phyloP scores from a whole-genome alignment of 306 rosid genomes.

The Macrotyloma uniflorum region DNA sequence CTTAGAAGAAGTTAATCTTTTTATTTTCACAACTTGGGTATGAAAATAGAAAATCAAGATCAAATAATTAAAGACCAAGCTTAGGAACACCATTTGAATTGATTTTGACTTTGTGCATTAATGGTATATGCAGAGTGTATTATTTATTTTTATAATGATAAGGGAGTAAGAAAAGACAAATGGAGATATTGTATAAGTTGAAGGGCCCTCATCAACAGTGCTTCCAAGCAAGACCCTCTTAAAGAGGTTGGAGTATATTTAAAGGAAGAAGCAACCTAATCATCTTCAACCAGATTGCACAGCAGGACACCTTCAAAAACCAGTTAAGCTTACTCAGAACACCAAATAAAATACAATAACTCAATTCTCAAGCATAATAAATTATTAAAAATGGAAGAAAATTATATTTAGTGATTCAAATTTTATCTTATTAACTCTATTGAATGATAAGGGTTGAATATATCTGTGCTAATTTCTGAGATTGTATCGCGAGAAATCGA shows the following conservation, averaged over 20 bases:
- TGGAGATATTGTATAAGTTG: constrained; percentile 43
- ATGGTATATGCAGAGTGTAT: constrained; percentile 18
- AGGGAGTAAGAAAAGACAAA: constrained; percentile 35
- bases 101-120: constrained; percentile 6
- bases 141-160: neutral
- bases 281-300: constrained; percentile 41
- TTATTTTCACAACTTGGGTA: neutral
- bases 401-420: no score
- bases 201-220: constrained; percentile 51
- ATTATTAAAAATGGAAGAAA: neutral
- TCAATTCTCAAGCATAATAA: neutral
- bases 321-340: constrained; percentile 19
- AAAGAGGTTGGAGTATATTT: constrained; percentile 38
- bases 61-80: constrained; percentile 26
- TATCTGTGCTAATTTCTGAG: no score
- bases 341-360: constrained; percentile 9
- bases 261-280: constrained; percentile 45
- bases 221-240: constrained; percentile 54
- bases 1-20: no score
- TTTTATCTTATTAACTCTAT: no score
- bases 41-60: constrained; percentile 8
- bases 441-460: no score
- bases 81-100: neutral
- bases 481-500: no score
- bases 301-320: constrained; percentile 29